A percentile compares a stretch with the other conserved stretches of the same genome.
Evolutionary conservation across 306 rosid genomes (phyloP).

Genomic region (Castanea sativa): DNA sequence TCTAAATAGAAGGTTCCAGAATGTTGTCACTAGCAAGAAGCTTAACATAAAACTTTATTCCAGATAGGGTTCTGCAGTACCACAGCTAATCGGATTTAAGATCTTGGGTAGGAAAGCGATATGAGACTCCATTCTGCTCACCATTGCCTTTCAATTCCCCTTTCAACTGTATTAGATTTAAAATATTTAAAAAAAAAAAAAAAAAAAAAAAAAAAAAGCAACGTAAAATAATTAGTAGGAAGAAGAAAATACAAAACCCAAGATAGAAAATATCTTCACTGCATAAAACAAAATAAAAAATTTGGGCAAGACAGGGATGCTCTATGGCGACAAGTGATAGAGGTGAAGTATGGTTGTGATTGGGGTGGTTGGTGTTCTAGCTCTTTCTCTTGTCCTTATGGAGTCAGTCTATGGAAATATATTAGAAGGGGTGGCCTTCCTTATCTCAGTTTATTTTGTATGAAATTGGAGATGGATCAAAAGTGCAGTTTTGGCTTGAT

Average conservation of each 20-base stretch:
- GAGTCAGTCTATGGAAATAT: too few relatives aligned
- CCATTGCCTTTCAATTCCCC: slow-evolving; percentile 46
- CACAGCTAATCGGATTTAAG: slow-evolving; percentile 46
- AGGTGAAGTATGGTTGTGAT: too few relatives aligned
- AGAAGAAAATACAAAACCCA: slow-evolving; percentile 5
- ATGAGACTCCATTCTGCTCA: slow-evolving; percentile 48
- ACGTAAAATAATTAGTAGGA: neutral
- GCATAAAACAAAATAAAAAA: neutral
- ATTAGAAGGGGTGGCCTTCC: too few relatives aligned
- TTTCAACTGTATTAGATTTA: slow-evolving; percentile 60
- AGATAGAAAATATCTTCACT: neutral
- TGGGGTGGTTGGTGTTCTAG: too few relatives aligned
- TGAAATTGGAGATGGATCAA: too few relatives aligned
- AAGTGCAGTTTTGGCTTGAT: too few relatives aligned
- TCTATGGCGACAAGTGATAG: too few relatives aligned
- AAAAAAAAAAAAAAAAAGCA: neutral
- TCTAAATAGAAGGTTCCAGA: slow-evolving; percentile 26
- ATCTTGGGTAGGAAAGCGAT: slow-evolving; percentile 33
- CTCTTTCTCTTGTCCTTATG: too few relatives aligned
- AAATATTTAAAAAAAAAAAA: too few relatives aligned
- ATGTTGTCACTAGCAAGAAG: slow-evolving; percentile 23
- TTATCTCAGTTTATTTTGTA: too few relatives aligned
- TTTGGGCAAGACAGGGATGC: too few relatives aligned
- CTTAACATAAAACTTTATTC: slow-evolving; percentile 20
- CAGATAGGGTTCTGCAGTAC: slow-evolving; percentile 10